A percentile compares a stretch with the other conserved stretches of the same genome.
These are phyloP conservation scores for Pythium aristosporum DNA, from an alignment of 352 stramenopile species.

Conservation along the genomic window DNA sequence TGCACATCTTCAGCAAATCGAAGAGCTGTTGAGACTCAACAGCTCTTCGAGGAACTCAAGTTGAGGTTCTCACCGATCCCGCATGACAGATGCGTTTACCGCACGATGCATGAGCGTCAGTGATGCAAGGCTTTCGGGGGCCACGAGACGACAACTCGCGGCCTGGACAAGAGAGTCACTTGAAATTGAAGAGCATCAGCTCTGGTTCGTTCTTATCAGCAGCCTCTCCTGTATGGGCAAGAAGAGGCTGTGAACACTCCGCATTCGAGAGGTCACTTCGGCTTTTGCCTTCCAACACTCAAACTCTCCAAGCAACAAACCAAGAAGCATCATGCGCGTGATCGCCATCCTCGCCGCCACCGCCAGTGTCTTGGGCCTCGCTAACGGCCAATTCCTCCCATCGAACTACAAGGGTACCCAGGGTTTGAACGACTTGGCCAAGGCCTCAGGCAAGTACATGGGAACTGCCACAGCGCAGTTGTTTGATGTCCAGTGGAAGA, in stretches of 20 bases:
- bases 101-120: too few species aligned
- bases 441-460: neutral
- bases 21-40: too few species aligned
- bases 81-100: too few species aligned
- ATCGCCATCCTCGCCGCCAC: neutral
- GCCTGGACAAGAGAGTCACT: too few species aligned
- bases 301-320: neutral
- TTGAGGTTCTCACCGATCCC: too few species aligned
- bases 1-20: too few species aligned
- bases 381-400: neutral
- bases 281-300: neutral
- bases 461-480: neutral
- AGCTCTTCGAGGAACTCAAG: too few species aligned
- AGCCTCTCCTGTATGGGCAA: neutral
- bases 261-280: neutral
- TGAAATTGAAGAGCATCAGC: too few species aligned
- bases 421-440: neutral
- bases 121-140: too few species aligned
- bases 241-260: neutral
- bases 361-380: neutral
- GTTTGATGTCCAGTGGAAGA: neutral
- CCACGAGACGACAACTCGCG: too few species aligned
- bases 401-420: neutral
- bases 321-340: neutral
- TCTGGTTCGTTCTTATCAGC: too few species aligned